phyloP scores from a whole-genome alignment of 2,329 filamentous ascomycete species.

The Fusarium odoratissimum region DNA sequence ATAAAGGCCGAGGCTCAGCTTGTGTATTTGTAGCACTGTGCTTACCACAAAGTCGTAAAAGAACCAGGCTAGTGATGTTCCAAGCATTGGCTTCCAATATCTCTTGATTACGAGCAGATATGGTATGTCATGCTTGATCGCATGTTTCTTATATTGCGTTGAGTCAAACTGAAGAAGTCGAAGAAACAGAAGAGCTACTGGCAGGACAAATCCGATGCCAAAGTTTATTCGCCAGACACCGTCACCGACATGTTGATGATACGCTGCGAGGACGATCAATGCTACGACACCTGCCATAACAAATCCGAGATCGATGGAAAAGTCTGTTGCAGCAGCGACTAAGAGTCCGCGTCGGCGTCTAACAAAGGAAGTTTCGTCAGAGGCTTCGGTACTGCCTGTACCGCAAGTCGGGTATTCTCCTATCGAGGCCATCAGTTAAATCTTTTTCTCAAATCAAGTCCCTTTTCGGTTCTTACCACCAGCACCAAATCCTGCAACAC shows the following conservation, averaged over 20 bases:
- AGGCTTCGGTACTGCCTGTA: background rate
- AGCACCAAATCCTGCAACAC: background rate
- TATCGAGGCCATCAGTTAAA: fast-evolving
- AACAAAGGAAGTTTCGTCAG: background rate
- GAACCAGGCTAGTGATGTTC: background rate
- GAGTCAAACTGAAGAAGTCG: background rate
- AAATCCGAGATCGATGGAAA: background rate
- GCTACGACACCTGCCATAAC: background rate
- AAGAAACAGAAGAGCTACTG: background rate
- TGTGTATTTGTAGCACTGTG: no score
- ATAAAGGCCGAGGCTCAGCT: no score
- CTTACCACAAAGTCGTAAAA: background rate
- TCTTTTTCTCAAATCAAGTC: fast-evolving
- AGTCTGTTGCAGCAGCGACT: background rate
- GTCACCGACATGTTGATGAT: background rate
- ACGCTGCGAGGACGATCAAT: background rate
- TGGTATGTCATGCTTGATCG: background rate
- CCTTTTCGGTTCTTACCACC: background rate
- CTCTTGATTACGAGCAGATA: background rate
- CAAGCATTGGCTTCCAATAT: background rate
- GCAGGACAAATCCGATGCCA: background rate
- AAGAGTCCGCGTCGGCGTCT: background rate
- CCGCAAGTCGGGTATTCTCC: background rate
- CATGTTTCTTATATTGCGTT: background rate
- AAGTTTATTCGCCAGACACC: background rate